Evolutionary conservation across 371 early-diverging fungal species (phyloP).

Genomic region (Mortierella sp.): DNA sequence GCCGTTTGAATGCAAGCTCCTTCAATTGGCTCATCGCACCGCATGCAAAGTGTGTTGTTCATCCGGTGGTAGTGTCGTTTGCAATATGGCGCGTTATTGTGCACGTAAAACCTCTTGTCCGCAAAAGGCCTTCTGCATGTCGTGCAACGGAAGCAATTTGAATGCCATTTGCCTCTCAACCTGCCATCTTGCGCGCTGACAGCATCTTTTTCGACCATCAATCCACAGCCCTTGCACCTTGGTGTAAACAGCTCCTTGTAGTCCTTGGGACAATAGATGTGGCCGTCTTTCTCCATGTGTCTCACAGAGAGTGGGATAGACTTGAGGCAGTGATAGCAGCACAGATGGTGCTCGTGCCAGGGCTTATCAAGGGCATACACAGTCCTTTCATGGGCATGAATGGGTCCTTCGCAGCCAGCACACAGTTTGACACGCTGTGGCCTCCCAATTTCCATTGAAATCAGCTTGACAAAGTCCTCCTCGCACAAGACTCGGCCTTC

Average conservation of each 20-base stretch:
- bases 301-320: constrained; percentile 58
- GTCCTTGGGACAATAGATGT: constrained; percentile 80
- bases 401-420: constrained; percentile 28
- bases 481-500: constrained; percentile 78
- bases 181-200: constrained; percentile 82
- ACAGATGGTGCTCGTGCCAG: constrained; percentile 76
- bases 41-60: constrained; percentile 81
- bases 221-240: constrained; percentile 77
- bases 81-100: constrained; percentile 83
- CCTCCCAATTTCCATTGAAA: constrained; percentile 28
- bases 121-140: constrained; percentile 82
- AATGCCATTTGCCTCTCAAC: constrained; percentile 84
- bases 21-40: constrained; percentile 84
- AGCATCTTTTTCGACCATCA: constrained; percentile 75
- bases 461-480: constrained; percentile 57
- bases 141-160: constrained; percentile 78
- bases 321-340: constrained; percentile 72
- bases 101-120: constrained; percentile 88
- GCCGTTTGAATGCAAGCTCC: constrained; percentile 84
- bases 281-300: constrained; percentile 73
- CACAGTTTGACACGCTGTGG: constrained; percentile 10
- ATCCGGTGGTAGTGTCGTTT: constrained; percentile 83
- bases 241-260: constrained; percentile 72
- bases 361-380: constrained; percentile 71
- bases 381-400: constrained; percentile 49